Evolutionary conservation across 2,329 filamentous ascomycete genomes (phyloP).

Genomic region (Tolypocladium pustulatum): DNA sequence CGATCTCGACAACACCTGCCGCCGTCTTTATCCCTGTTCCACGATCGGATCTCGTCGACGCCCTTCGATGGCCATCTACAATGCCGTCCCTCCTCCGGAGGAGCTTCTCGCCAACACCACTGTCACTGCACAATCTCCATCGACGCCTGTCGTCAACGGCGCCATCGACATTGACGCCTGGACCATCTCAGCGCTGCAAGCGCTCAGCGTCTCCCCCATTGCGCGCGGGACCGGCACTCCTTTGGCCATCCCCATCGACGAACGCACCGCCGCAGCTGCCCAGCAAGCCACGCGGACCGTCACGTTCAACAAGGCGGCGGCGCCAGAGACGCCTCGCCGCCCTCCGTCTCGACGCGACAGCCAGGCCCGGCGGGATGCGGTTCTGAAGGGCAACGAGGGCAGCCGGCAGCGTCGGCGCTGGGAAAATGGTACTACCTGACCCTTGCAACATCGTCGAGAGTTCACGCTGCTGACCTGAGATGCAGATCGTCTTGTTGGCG

Average conservation of each 20-base stretch:
- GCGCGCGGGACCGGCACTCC: constrained; percentile 51
- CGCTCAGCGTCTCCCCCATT: constrained; percentile 41
- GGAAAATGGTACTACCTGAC: constrained; percentile 74
- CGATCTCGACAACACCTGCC: neutral
- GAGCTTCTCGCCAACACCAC: constrained; percentile 13
- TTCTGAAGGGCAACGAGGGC: constrained; percentile 86
- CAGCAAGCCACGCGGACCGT: constrained; percentile 9
- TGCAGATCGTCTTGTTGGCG: constrained; percentile 71
- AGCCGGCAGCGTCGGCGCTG: constrained; percentile 76
- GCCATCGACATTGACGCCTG: constrained; percentile 55
- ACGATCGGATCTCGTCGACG: neutral
- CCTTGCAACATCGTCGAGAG: neutral
- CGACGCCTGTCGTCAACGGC: constrained; percentile 12
- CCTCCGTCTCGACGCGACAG: constrained; percentile 43
- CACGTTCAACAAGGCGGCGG: constrained; percentile 8
- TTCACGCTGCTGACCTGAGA: neutral
- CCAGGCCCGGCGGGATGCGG: constrained; percentile 53
- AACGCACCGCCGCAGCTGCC: constrained; percentile 15
- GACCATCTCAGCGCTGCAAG: constrained; percentile 49
- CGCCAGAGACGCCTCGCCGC: constrained; percentile 26
- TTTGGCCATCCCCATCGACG: constrained; percentile 69
- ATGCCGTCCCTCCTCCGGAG: constrained; percentile 37
- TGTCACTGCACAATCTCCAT: constrained; percentile 9
- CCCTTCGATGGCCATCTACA: constrained; percentile 38
- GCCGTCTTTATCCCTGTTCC: neutral